phyloP scores from a whole-genome alignment of 345 rosid species.

The Camelina neglecta region DNA sequence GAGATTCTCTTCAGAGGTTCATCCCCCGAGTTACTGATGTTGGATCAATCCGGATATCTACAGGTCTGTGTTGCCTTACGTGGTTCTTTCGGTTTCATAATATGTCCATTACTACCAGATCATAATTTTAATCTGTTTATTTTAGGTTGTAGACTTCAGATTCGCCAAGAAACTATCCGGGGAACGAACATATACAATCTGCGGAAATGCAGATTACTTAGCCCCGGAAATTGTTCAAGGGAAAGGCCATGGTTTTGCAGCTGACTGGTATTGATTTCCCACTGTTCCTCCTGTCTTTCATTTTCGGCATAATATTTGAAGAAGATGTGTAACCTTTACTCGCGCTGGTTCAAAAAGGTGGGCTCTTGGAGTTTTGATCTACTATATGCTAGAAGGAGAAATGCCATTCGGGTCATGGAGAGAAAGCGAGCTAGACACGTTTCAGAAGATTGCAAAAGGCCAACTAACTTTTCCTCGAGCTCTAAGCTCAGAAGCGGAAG shows the following conservation, averaged over 20 bases:
- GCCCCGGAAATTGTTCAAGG: constrained; percentile 96
- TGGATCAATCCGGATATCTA: no score
- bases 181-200: constrained; percentile 82
- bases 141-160: constrained; percentile 85
- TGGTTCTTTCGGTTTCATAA: constrained; percentile 19
- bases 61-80: no score
- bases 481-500: constrained; percentile 66
- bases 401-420: constrained; percentile 92
- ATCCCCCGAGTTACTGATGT: no score
- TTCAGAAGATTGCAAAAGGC: constrained; percentile 81
- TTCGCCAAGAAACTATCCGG: constrained; percentile 72
- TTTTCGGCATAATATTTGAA: not conserved
- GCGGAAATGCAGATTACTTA: constrained; percentile 83
- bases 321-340: not conserved
- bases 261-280: constrained; percentile 69
- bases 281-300: not conserved
- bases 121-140: not conserved
- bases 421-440: constrained; percentile 76
- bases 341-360: constrained; percentile 55
- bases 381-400: constrained; percentile 79
- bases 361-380: constrained; percentile 88
- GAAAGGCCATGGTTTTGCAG: constrained; percentile 81
- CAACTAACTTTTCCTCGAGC: constrained; percentile 62
- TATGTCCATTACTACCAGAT: not conserved
- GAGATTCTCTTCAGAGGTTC: constrained; percentile 85